These are phyloP conservation scores for Nakazawaea ernobii DNA, from an alignment of 805 yeast species.

Conservation along the genomic window DNA sequence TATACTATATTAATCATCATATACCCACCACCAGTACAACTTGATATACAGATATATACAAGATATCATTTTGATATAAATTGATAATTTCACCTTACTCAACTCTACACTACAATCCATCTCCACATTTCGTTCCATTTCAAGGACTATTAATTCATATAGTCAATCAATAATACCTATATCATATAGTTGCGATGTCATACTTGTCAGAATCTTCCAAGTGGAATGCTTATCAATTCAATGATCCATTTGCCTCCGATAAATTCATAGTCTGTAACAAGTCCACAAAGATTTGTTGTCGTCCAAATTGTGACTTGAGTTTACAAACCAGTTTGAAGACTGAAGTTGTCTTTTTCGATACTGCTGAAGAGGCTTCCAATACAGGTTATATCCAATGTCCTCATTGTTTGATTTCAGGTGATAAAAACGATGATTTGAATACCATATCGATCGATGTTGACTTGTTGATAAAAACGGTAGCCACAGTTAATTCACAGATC, in stretches of 20 bases:
- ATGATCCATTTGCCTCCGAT: constrained; percentile 61
- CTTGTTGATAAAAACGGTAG: constrained; percentile 44
- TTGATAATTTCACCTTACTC: too few relatives aligned
- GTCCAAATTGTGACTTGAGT: constrained; percentile 60
- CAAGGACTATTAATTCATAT: too few relatives aligned
- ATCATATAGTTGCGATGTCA: constrained; percentile 20
- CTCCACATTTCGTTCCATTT: too few relatives aligned
- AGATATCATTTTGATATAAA: too few relatives aligned
- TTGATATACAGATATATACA: too few relatives aligned
- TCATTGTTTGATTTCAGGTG: constrained; percentile 46
- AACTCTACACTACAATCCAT: too few relatives aligned
- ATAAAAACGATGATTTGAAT: constrained; percentile 17
- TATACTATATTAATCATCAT: too few relatives aligned
- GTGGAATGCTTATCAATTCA: constrained; percentile 61
- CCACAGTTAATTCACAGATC: constrained; percentile 46
- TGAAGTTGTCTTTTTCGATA: constrained; percentile 40
- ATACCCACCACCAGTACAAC: too few relatives aligned
- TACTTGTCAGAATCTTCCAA: constrained; percentile 40
- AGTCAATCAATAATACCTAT: too few relatives aligned
- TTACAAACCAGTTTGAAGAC: constrained; percentile 34
- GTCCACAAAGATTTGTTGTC: constrained; percentile 41
- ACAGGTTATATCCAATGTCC: constrained; percentile 47
- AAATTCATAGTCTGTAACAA: constrained; percentile 49
- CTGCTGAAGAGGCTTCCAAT: constrained; percentile 34
- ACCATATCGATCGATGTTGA: constrained; percentile 41